These are phyloP conservation scores for Chloromonas sp. DNA, from an alignment of 163 green algal species.

Conservation along the genomic window DNA sequence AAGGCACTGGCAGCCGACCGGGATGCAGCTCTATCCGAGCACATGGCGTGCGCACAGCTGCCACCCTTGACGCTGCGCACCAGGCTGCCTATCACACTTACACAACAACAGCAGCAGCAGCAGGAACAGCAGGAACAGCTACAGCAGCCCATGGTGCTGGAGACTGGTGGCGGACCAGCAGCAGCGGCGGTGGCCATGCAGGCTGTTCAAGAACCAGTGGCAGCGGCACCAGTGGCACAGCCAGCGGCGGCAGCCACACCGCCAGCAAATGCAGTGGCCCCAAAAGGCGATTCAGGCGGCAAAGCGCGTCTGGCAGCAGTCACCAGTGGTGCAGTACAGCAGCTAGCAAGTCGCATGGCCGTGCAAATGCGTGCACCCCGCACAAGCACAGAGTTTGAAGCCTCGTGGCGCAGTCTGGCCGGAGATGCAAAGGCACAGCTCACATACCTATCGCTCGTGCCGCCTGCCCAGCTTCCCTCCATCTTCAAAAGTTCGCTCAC, in stretches of 20 bases:
- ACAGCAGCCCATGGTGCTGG: neutral
- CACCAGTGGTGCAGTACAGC: slow-evolving; percentile 3
- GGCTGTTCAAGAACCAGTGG: neutral
- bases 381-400: slow-evolving; percentile 71
- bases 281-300: neutral
- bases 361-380: slow-evolving; percentile 14
- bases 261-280: neutral
- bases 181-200: neutral
- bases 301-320: neutral
- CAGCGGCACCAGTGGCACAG: neutral
- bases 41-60: slow-evolving; percentile 21
- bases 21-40: slow-evolving; percentile 14
- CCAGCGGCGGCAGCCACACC: slow-evolving; percentile 6
- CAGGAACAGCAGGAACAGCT: neutral
- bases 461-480: slow-evolving; percentile 34
- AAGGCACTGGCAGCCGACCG: slow-evolving; percentile 44
- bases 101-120: neutral
- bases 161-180: neutral
- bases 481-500: slow-evolving; percentile 66
- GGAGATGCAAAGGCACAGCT: slow-evolving; percentile 44
- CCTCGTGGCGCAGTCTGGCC: slow-evolving; percentile 49
- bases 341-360: neutral
- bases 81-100: slow-evolving; percentile 10
- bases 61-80: slow-evolving; percentile 8
- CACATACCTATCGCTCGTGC: slow-evolving; percentile 49